Evolutionary conservation across 2,329 filamentous ascomycete species (phyloP).

Genomic region (Magnaporthiopsis rhizophila): DNA sequence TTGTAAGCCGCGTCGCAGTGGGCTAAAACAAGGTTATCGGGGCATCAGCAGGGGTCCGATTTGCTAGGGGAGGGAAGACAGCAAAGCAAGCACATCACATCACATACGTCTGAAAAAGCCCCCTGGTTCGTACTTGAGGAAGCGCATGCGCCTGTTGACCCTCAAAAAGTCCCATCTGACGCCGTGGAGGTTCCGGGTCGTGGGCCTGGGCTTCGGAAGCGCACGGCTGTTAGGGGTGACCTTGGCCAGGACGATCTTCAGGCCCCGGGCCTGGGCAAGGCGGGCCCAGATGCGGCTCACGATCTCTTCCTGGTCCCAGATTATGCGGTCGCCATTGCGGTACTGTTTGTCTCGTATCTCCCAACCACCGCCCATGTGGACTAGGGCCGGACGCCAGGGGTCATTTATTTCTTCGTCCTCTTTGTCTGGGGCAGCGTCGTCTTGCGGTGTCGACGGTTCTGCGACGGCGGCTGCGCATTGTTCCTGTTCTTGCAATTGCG

Average conservation of each 20-base stretch:
- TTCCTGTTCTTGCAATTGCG: background rate
- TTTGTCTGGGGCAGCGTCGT: conserved; percentile 18
- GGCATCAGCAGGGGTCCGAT: background rate
- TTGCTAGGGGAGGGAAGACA: background rate
- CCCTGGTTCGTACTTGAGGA: conserved; percentile 62
- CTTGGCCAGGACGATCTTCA: conserved; percentile 30
- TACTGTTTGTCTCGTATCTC: conserved; percentile 50
- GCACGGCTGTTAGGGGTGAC: conserved; percentile 20
- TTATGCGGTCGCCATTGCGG: conserved; percentile 67
- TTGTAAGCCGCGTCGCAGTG: conserved; percentile 62
- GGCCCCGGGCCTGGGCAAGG: conserved; percentile 33
- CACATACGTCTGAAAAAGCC: conserved; percentile 59
- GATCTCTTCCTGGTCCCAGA: conserved; percentile 60
- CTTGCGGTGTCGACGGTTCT: conserved; percentile 3
- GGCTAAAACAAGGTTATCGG: conserved; percentile 29
- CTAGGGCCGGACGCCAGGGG: conserved; percentile 58
- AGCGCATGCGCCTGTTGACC: conserved; percentile 67
- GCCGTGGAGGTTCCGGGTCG: conserved; percentile 18
- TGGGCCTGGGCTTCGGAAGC: conserved; percentile 18
- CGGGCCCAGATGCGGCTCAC: conserved; percentile 57
- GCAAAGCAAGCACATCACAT: background rate
- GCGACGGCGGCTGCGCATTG: conserved; percentile 9
- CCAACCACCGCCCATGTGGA: conserved; percentile 55
- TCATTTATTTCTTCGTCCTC: background rate
- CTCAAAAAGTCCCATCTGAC: conserved; percentile 36